Evolutionary conservation across 1,284 basidiomycete species (phyloP).

Genomic region (Cutaneotrichosporon sp.): DNA sequence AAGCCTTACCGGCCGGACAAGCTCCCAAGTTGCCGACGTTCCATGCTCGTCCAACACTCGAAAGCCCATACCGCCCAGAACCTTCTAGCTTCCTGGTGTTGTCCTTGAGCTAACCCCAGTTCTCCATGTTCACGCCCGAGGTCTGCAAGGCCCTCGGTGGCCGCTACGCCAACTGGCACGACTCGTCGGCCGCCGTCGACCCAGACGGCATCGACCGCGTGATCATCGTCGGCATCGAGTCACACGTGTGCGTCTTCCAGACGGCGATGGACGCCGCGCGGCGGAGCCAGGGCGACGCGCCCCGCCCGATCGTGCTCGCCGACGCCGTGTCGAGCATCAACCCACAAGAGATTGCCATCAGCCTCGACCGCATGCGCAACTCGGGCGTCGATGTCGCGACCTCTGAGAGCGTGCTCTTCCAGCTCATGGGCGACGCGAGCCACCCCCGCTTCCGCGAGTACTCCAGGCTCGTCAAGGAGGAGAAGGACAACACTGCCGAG

Average conservation of each 20-base stretch:
- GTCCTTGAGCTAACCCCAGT: conserved; percentile 54
- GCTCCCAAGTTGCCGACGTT: too few species aligned
- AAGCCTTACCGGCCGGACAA: too few species aligned
- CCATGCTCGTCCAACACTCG: too few species aligned
- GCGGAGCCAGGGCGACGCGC: conserved; percentile 36
- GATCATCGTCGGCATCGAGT: conserved; percentile 85
- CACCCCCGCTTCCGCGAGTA: conserved; percentile 73
- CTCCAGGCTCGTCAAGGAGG: conserved; percentile 71
- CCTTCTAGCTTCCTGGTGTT: not conserved
- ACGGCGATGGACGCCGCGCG: conserved; percentile 63
- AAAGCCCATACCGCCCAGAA: too few species aligned
- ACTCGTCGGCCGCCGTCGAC: conserved; percentile 1
- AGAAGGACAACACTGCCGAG: conserved; percentile 64
- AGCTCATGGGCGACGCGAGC: conserved; percentile 65
- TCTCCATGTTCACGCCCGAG: conserved; percentile 78
- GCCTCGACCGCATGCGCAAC: conserved; percentile 65
- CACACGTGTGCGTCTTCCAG: conserved; percentile 87
- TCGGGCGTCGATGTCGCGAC: conserved; percentile 76
- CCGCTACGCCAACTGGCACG: conserved; percentile 10
- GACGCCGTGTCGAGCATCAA: conserved; percentile 85
- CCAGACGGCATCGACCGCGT: conserved; percentile 58
- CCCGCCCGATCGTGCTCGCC: conserved; percentile 64
- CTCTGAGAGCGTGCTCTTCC: conserved; percentile 77
- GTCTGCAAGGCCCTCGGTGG: conserved; percentile 60
- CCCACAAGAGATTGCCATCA: conserved; percentile 55